These are phyloP conservation scores for Pseudonitzschia delicatissima DNA, from an alignment of 108 stramenopile species.

Conservation along the genomic window DNA sequence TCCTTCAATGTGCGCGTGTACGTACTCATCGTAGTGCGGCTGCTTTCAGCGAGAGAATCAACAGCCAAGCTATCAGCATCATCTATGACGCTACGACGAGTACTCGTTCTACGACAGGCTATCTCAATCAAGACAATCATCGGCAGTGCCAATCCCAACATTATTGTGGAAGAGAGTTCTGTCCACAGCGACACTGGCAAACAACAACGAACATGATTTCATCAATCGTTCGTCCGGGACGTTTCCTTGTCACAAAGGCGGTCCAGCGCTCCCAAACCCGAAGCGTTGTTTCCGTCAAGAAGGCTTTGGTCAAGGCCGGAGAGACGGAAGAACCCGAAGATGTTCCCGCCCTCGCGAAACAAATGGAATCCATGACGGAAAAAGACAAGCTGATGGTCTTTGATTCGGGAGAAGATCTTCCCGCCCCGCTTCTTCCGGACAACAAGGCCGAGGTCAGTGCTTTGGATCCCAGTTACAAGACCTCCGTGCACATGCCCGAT, in stretches of 20 bases:
- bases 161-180: no score
- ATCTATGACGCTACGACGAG: no score
- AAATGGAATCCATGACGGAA: slow-evolving; percentile 35
- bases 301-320: slow-evolving; percentile 40
- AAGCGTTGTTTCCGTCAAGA: slow-evolving; percentile 27
- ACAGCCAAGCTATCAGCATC: no score
- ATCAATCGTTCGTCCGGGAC: slow-evolving; percentile 6
- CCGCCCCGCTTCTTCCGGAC: slow-evolving; percentile 67
- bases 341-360: slow-evolving; percentile 31
- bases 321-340: slow-evolving; percentile 38
- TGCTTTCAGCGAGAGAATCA: no score
- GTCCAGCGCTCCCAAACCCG: not conserved
- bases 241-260: not conserved
- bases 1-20: no score
- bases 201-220: not conserved
- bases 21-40: no score
- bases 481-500: slow-evolving; percentile 46
- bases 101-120: no score
- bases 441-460: slow-evolving; percentile 70
- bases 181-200: not conserved
- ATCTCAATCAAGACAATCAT: no score
- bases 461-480: slow-evolving; percentile 67
- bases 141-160: no score
- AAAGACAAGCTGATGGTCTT: slow-evolving; percentile 34
- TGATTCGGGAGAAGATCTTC: slow-evolving; percentile 32